Base-by-base conservation (phyloP, 1,284 basidiomycete genomes). In the Lentinus polychrous region DNA sequence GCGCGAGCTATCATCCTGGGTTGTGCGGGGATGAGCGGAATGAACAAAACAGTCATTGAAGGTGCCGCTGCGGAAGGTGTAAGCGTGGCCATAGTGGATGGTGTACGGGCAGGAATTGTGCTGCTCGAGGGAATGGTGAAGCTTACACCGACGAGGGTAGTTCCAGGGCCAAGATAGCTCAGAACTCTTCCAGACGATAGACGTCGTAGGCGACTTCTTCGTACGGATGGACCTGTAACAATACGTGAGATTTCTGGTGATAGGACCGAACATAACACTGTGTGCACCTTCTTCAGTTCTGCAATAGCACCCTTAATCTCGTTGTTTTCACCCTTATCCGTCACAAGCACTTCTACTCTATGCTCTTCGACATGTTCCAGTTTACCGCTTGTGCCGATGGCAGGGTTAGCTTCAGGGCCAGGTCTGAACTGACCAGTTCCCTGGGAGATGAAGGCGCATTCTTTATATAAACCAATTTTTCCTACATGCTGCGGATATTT, bases 191-290 rank as follows among this genome's bases (percentile, higher is more conserved):
- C 2, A 76, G 57, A 35, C 67, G 72, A 59, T 79, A 75, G 3
- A 81, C 72, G 53, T 79, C 75, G 51, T 76, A 79, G 5, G 73
- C 75, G 45, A 78, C 74, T 58, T 78, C 73, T 60, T 80, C 76
- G 54, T 80, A 79, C 12, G 76, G 76, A 60, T 79, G 78, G 8
- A 72, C 66, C 76, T 79, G 51, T n/a, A n/a, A 5, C 34, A 17
- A 39, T 12, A 40, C n/a, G 20, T 8, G 36, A 17, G 40, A 32
- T 3, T 11, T 14, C 14, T 5, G 18, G 18, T 5, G 12, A 14
- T 37, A 14, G 4, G 14, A 4, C 18, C 12, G 18, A n/a, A 12
- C 35, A 37, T 14, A 12, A 37, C 5, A 6, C 4, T 37, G 14
- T 15, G 12, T 37, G 65, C 71, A 77, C 77, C 60, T 65, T 68